phyloP scores from a whole-genome alignment of 2,329 filamentous ascomycete genomes.

The Teratosphaeriaceae sp. region DNA sequence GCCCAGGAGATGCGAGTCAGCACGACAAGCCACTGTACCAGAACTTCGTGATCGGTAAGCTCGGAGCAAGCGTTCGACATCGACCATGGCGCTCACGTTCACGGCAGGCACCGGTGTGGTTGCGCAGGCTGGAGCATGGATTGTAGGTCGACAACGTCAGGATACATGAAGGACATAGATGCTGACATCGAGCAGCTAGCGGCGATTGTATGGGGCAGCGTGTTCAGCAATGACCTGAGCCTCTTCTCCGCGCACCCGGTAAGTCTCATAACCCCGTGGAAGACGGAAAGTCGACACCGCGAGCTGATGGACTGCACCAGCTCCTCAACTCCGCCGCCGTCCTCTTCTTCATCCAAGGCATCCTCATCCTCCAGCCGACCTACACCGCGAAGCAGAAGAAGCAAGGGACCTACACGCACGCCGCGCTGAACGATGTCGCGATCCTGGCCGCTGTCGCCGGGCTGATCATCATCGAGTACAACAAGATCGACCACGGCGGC shows the following conservation, averaged over 20 bases:
- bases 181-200: conserved; percentile 46
- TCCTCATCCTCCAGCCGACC: conserved; percentile 83
- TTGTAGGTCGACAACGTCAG: conserved; percentile 42
- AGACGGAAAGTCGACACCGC: too few relatives aligned
- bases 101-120: conserved; percentile 67
- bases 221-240: conserved; percentile 64
- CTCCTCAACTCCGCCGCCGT: conserved; percentile 51
- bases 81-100: not conserved
- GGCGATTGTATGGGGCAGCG: conserved; percentile 68
- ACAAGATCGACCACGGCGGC: conserved; percentile 65
- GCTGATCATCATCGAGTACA: conserved; percentile 68
- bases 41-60: conserved; percentile 71
- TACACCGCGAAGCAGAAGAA: conserved; percentile 68
- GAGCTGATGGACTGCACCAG: conserved; percentile 14
- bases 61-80: not conserved
- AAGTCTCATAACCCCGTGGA: too few relatives aligned
- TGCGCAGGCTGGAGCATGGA: conserved; percentile 69
- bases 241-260: conserved; percentile 89
- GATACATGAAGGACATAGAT: not conserved
- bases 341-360: conserved; percentile 68
- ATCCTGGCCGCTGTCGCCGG: conserved; percentile 58
- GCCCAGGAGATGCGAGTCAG: conserved; percentile 67
- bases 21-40: conserved; percentile 55
- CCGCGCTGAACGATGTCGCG: conserved; percentile 60
- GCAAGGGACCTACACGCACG: conserved; percentile 58